These are phyloP conservation scores for Pezizomycotina sp. DNA, from an alignment of 2,329 filamentous ascomycete genomes.

Conservation along the genomic window DNA sequence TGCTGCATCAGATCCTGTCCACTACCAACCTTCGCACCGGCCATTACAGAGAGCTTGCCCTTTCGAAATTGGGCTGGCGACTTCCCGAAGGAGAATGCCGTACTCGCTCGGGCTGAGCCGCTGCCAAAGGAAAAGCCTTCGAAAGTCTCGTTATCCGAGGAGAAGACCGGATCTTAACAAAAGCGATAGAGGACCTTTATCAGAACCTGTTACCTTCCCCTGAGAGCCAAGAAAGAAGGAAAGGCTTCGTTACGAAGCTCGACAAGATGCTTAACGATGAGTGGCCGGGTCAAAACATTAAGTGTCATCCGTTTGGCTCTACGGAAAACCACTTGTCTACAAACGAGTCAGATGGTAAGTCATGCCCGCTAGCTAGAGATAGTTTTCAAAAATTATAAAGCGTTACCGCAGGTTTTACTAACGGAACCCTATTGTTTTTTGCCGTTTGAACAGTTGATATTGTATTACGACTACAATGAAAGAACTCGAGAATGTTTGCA, in stretches of 20 bases:
- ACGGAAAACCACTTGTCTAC: conserved; percentile 91
- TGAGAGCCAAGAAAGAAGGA: conserved; percentile 59
- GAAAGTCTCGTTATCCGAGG: conserved; percentile 52
- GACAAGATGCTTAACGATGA: conserved; percentile 74
- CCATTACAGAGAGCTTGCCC: conserved; percentile 59
- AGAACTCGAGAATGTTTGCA: conserved; percentile 75
- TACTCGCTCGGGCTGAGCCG: conserved; percentile 72
- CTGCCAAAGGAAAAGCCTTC: conserved; percentile 55
- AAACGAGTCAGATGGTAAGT: conserved; percentile 90
- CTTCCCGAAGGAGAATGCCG: conserved; percentile 71
- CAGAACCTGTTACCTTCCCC: conserved; percentile 65
- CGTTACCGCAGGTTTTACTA: conserved; percentile 2
- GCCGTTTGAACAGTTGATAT: conserved; percentile 56
- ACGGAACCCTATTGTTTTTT: conserved; percentile 1
- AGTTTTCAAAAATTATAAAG: conserved; percentile 6
- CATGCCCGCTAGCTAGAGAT: too few relatives aligned
- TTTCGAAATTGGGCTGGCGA: conserved; percentile 73
- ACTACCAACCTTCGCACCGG: conserved; percentile 45
- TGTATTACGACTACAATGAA: conserved; percentile 89
- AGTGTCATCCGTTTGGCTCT: conserved; percentile 90
- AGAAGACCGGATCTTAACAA: conserved; percentile 61
- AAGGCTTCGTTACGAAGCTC: conserved; percentile 67
- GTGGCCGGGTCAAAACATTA: conserved; percentile 82
- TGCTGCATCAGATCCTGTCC: conserved; percentile 61
- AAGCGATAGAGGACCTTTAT: conserved; percentile 74